Evolutionary conservation across 2,329 filamentous ascomycete species (phyloP), one percentile per base, ranked within the genome.

Genomic region (Lasiodiplodia sp.): DNA sequence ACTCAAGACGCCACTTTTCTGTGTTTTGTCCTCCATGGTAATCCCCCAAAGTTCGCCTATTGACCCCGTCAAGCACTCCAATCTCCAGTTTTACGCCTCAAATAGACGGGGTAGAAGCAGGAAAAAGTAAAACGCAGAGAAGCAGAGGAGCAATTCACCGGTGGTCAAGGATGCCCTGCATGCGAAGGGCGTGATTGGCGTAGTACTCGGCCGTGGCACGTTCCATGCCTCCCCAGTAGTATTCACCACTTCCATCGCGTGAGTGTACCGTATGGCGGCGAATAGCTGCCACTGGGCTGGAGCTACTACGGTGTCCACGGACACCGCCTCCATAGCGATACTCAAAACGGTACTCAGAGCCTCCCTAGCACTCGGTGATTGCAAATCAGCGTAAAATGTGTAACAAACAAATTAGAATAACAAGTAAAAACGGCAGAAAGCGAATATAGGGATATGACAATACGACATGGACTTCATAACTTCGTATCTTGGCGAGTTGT

Each of bases 401-500:
- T 23, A 40, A 34, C 23, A 44, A 14, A 58, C 7, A 21, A 10
- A 52, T 25, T 52, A 67, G 58, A 56, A 49, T 23, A 47, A 51
- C 10, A 67, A 51, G 4, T n/a, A 11, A 44, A 21, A 67, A 65
- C 21, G 28, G 23, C 28, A 66, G 21, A 28, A 40, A 31, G 28
- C 8, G 34, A 38, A 52, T 11, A 64, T 52, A 25, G 51, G 23
- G 51, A 31, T 14, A 51, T 21, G 34, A 23, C 4, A 44, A 56
- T 23, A 21, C 28, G 37, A 37, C 21, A 56, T 63, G n/a, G 11
- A 25, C 10, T 34, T 68, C 66, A 68, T 62, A 68, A 58, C 56
- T 68, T 68, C 55, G 66, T 68, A 34, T 56, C 66, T 34, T 63
- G 66, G 47, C 66, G 66, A 55, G 49, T 52, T 6, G 56, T 47